phyloP scores from a whole-genome alignment of 768 basidiomycete species.

The Tylopilus cervinicoccineus region DNA sequence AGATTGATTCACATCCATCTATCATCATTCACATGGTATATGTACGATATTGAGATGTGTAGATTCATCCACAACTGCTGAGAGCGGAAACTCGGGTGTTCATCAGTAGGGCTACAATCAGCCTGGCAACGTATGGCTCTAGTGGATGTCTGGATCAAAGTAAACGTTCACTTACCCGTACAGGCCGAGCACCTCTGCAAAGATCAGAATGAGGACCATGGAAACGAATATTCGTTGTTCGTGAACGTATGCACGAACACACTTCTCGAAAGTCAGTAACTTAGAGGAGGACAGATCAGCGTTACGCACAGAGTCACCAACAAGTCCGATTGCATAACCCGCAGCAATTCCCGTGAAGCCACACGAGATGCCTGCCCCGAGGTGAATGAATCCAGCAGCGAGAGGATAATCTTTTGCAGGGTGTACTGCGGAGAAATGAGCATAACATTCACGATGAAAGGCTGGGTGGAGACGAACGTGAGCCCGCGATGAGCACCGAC shows the following conservation, averaged over 20 bases:
- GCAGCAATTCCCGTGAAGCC: constrained; percentile 90
- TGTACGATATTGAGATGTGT: constrained; percentile 10
- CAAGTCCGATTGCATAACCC: constrained; percentile 91
- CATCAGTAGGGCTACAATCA: constrained; percentile 90
- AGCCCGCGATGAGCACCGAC: constrained; percentile 84
- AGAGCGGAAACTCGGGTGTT: constrained; percentile 66
- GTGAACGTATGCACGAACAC: constrained; percentile 86
- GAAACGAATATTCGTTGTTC: constrained; percentile 90
- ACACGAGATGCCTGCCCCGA: constrained; percentile 88
- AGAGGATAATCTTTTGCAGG: constrained; percentile 69
- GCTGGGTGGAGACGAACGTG: constrained; percentile 35
- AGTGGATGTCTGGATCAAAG: neutral
- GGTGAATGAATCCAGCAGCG: constrained; percentile 86
- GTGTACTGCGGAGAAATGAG: constrained; percentile 43
- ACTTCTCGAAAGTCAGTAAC: constrained; percentile 41
- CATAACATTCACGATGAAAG: constrained; percentile 1
- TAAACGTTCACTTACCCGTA: constrained; percentile 57
- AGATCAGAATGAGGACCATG: constrained; percentile 96
- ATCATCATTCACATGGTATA: constrained; percentile 7
- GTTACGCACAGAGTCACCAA: constrained; percentile 83
- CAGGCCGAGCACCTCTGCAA: constrained; percentile 85
- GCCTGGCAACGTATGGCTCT: constrained; percentile 34
- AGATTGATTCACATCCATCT: constrained; percentile 13
- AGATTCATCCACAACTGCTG: constrained; percentile 18
- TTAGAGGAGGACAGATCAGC: neutral